These are phyloP conservation scores for Cyclaneusma minus DNA, from an alignment of 2,329 filamentous ascomycete species.

Conservation along the genomic window DNA sequence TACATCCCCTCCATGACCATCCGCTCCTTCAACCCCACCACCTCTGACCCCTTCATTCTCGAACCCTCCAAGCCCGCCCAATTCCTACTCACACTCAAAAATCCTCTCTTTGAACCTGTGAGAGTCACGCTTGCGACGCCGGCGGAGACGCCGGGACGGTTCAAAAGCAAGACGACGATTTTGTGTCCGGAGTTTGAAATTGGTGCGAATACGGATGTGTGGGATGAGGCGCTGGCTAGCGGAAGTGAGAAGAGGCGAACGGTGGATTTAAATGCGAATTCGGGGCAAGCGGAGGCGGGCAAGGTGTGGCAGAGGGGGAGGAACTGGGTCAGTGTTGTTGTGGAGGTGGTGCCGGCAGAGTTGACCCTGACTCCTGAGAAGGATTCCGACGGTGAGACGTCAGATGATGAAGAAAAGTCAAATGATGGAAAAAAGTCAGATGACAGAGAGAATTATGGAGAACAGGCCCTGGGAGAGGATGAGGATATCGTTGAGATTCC, in stretches of 20 bases:
- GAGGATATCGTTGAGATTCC: slow-evolving; percentile 70
- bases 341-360: slow-evolving; percentile 67
- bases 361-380: slow-evolving; percentile 18
- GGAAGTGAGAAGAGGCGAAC: slow-evolving; percentile 22
- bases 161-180: slow-evolving; percentile 71
- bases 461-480: slow-evolving; percentile 36
- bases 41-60: slow-evolving; percentile 13
- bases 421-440: background rate
- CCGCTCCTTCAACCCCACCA: slow-evolving; percentile 35
- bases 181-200: slow-evolving; percentile 90
- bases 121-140: slow-evolving; percentile 80
- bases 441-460: slow-evolving; percentile 10
- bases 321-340: slow-evolving; percentile 88
- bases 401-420: background rate
- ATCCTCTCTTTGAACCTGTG: slow-evolving; percentile 85
- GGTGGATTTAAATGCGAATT: slow-evolving; percentile 20
- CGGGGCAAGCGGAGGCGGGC: slow-evolving; percentile 58
- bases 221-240: slow-evolving; percentile 66
- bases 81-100: slow-evolving; percentile 79
- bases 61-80: slow-evolving; percentile 51
- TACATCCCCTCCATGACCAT: slow-evolving; percentile 77
- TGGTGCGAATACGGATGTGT: slow-evolving; percentile 83
- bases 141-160: slow-evolving; percentile 58
- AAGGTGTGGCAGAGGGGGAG: slow-evolving; percentile 92
- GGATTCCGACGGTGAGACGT: background rate